Base-by-base conservation (phyloP, 129 eudicot species). In the Heracleum sosnowskyi region DNA sequence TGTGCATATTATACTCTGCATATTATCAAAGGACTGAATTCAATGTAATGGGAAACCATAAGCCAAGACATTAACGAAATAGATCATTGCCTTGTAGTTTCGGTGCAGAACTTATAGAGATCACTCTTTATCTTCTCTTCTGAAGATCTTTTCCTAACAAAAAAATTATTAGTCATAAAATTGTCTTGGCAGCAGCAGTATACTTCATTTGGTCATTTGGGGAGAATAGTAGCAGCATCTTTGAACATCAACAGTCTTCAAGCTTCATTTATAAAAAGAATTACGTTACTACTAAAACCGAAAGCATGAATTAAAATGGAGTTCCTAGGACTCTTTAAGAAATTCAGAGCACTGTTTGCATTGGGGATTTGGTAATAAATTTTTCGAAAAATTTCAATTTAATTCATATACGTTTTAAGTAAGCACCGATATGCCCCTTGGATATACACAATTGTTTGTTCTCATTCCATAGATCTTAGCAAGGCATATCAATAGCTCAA, bases 121-220 rank as follows among this genome's bases (percentile, higher is more conserved):
- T 13, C 77, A 74, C 77, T 74, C 77, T 74, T 44, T 74, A 24
- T 44, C 60, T 74, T 74, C 60, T 44, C 60, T 74, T 44, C 60
- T 40, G 46, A 41, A 40, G 45, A 41, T 41, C 45, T 41, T 26
- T 40, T 40, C 34, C 40, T 74, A 74, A 44, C 36, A 26, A 74
- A 74, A 72, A 20, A 44, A 13, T 24, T 37, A n/a, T 39, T 39
- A 69, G 44, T 69, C 20, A 72, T 22, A 72, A 39, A n/a, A 28
- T 22, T 42, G 60, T 74, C 77, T 74, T 74, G 37, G 57, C 77
- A 74, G 60, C 77, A 42, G 24, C 77, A n/a, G 57, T 74, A 12
- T 42, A 74, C 77, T 74, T 74, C 77, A 74, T 42, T 41, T n/a
- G n/a, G n/a, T 74, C 77, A 74, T 42, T 74, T 44, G 77, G 34